phyloP scores from a whole-genome alignment of 2,329 filamentous ascomycete genomes.

The Paracoccidioides lutzii region DNA sequence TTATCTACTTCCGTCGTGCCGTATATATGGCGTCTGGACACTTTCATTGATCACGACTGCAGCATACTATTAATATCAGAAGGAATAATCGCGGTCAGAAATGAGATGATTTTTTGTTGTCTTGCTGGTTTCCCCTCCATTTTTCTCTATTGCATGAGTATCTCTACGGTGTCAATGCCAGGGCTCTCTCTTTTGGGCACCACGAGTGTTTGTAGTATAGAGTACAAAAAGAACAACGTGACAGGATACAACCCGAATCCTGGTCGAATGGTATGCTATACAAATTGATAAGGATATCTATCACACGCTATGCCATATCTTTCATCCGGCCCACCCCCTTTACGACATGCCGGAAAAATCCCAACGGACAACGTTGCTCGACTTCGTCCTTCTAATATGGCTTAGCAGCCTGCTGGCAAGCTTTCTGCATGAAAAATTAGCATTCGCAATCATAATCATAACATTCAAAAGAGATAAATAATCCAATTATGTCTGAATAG shows the following conservation, averaged over 20 bases:
- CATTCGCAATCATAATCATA: background rate
- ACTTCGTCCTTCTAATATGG: conserved; percentile 43
- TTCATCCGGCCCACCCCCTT: background rate
- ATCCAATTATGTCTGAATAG: conserved; percentile 3
- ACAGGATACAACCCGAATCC: background rate
- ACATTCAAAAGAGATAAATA: background rate
- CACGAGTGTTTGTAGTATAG: background rate
- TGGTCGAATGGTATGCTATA: background rate
- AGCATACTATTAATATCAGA: background rate
- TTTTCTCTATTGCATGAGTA: background rate
- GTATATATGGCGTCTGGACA: background rate
- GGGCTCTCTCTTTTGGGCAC: background rate
- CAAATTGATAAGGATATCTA: background rate
- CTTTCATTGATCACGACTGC: background rate
- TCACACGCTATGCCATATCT: background rate
- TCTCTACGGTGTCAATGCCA: background rate
- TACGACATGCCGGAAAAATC: too few species aligned
- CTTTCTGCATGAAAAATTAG: conserved; percentile 42
- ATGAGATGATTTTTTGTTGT: background rate
- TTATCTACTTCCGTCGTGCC: background rate
- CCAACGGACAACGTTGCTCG: background rate
- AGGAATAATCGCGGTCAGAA: background rate
- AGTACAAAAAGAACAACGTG: background rate
- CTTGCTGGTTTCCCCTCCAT: background rate
- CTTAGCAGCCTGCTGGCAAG: conserved; percentile 65